phyloP scores from a whole-genome alignment of 1,284 basidiomycete genomes.

The Ustilago bromivora region DNA sequence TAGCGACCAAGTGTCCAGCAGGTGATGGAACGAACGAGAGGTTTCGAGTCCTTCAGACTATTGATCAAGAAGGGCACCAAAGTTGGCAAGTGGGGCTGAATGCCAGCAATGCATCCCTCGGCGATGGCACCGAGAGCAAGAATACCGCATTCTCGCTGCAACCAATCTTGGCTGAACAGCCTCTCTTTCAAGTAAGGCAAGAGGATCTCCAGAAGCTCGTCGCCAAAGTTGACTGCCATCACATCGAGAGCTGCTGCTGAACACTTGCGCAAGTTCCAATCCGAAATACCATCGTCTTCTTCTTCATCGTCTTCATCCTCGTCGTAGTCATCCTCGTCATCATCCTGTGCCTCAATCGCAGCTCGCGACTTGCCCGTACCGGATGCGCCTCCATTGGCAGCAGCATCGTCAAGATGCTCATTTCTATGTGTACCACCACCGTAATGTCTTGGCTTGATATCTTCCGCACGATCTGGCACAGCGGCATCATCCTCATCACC shows the following conservation, averaged over 20 bases:
- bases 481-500: conserved; percentile 85
- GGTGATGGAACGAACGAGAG: conserved; percentile 95
- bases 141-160: conserved; percentile 94
- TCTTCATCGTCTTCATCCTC: conserved; percentile 90
- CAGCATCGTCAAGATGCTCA: conserved; percentile 63
- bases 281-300: conserved; percentile 95
- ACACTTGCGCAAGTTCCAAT: conserved; percentile 99
- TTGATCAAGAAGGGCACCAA: conserved; percentile 92
- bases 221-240: conserved; percentile 89
- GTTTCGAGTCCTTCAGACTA: conserved; percentile 92
- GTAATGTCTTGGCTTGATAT: conserved; percentile 94
- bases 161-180: conserved; percentile 92
- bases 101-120: conserved; percentile 95
- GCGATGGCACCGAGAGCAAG: conserved; percentile 97
- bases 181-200: conserved; percentile 91
- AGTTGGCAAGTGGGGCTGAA: conserved; percentile 92
- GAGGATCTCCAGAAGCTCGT: conserved; percentile 87
- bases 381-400: conserved; percentile 62
- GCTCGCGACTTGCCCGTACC: conserved; percentile 57
- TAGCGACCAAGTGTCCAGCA: conserved; percentile 99
- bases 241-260: conserved; percentile 97
- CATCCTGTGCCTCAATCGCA: conserved; percentile 72
- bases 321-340: conserved; percentile 82
- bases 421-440: conserved; percentile 79
- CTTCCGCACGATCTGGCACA: conserved; percentile 81